phyloP scores from a whole-genome alignment of 768 basidiomycete genomes.

The Pleurotus pulmonarius region DNA sequence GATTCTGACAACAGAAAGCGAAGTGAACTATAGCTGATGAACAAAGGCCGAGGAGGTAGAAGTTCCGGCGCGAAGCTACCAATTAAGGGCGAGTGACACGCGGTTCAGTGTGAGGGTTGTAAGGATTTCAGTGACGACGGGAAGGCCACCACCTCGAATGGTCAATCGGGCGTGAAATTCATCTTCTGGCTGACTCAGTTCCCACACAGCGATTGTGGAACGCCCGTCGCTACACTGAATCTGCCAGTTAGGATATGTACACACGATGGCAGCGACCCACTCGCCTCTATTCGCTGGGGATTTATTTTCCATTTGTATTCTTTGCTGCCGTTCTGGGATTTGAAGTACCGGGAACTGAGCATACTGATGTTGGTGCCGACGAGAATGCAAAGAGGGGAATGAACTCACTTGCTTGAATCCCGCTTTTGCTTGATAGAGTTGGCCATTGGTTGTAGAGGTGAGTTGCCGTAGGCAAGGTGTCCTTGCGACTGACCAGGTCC shows the following conservation, averaged over 20 bases:
- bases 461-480: slow-evolving; percentile 67
- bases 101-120: slow-evolving; percentile 73
- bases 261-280: slow-evolving; percentile 12
- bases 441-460: slow-evolving; percentile 52
- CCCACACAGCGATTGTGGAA: slow-evolving; percentile 64
- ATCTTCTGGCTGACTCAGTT: slow-evolving; percentile 52
- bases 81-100: slow-evolving; percentile 58
- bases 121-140: slow-evolving; percentile 71
- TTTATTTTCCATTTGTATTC: slow-evolving; percentile 75
- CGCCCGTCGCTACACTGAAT: slow-evolving; percentile 62
- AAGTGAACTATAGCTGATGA: not conserved
- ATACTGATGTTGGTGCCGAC: not conserved
- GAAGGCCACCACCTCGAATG: slow-evolving; percentile 53
- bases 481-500: slow-evolving; percentile 62
- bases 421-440: slow-evolving; percentile 54
- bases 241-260: not conserved
- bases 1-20: slow-evolving; percentile 4
- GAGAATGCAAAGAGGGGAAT: not conserved
- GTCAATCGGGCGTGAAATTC: slow-evolving; percentile 58
- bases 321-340: slow-evolving; percentile 54
- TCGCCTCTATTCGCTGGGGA: slow-evolving; percentile 66
- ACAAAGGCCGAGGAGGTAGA: slow-evolving; percentile 5
- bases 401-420: slow-evolving; percentile 59
- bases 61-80: slow-evolving; percentile 27
- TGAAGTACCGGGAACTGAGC: slow-evolving; percentile 70